phyloP scores from a whole-genome alignment of 148 eudicot species.

The Chenopodium album region DNA sequence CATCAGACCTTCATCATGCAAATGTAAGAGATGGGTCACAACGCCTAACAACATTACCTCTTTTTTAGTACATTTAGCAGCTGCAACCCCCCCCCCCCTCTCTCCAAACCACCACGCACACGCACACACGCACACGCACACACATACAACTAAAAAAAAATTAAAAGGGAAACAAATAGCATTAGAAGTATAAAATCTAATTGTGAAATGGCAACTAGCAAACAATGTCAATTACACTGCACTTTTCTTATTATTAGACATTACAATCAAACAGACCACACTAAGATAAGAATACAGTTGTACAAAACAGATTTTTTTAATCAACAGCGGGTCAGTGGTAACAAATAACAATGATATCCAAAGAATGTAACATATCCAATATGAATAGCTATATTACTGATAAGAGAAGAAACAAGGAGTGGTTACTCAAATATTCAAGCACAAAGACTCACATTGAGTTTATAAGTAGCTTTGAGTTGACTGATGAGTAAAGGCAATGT shows the following conservation, averaged over 20 bases:
- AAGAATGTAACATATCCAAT: background rate
- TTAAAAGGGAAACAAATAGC: background rate
- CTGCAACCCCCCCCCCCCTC: background rate
- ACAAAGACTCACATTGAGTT: slow-evolving; percentile 50
- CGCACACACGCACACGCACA: too few relatives aligned
- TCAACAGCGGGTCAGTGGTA: background rate
- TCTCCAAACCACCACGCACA: background rate
- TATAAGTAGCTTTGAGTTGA: slow-evolving; percentile 59
- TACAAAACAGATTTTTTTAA: background rate
- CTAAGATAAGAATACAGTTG: background rate
- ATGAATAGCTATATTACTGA: background rate
- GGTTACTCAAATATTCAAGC: background rate
- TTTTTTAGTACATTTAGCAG: background rate
- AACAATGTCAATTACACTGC: too few relatives aligned
- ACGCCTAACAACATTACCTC: background rate
- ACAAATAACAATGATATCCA: background rate
- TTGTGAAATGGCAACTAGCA: too few relatives aligned
- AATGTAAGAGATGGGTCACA: background rate
- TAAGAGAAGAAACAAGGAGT: slow-evolving; percentile 5
- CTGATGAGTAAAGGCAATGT: slow-evolving; percentile 55
- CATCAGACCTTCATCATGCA: background rate
- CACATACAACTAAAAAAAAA: too few relatives aligned
- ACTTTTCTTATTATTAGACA: too few relatives aligned
- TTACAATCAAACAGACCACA: background rate
- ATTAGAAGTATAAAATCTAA: background rate